phyloP scores from a whole-genome alignment of 345 rosid species.

The Euphorbia tirucalli region DNA sequence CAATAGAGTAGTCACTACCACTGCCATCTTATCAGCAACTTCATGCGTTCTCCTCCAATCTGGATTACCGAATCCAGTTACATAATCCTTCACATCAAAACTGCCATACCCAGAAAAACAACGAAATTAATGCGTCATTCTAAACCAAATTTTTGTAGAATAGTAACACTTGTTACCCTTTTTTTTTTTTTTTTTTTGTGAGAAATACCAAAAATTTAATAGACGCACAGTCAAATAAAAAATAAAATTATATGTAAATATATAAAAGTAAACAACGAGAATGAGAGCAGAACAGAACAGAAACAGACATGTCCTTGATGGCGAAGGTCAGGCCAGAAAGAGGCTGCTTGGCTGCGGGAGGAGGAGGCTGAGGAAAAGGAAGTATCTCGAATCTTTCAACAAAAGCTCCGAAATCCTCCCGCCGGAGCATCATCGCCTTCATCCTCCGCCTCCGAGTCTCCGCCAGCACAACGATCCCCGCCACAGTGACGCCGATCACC shows the following conservation, averaged over 20 bases:
- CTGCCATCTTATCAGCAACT: slow-evolving; percentile 65
- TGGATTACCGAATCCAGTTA: slow-evolving; percentile 83
- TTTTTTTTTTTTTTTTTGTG: too few relatives aligned
- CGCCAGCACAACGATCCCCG: slow-evolving; percentile 63
- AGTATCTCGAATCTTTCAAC: slow-evolving; percentile 62
- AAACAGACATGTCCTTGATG: slow-evolving; percentile 62
- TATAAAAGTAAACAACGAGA: background rate
- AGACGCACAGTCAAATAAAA: background rate
- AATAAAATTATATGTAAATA: background rate
- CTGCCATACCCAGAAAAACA: slow-evolving; percentile 34
- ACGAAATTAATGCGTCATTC: background rate
- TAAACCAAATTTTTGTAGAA: background rate
- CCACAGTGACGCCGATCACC: slow-evolving; percentile 71
- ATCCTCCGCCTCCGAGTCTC: slow-evolving; percentile 67
- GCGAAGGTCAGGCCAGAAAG: slow-evolving; percentile 77
- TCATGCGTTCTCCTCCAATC: slow-evolving; percentile 80
- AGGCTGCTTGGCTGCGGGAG: slow-evolving; percentile 74
- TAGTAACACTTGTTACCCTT: background rate
- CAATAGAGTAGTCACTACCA: slow-evolving; percentile 61
- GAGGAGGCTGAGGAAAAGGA: slow-evolving; percentile 82
- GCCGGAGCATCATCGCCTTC: slow-evolving; percentile 34
- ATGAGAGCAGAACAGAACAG: background rate
- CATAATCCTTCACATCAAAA: slow-evolving; percentile 71
- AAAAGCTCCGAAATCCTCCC: slow-evolving; percentile 77
- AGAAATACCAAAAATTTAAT: too few relatives aligned